phyloP scores from a whole-genome alignment of 2,329 filamentous ascomycete species.

The Exophiala lecanii-corni region DNA sequence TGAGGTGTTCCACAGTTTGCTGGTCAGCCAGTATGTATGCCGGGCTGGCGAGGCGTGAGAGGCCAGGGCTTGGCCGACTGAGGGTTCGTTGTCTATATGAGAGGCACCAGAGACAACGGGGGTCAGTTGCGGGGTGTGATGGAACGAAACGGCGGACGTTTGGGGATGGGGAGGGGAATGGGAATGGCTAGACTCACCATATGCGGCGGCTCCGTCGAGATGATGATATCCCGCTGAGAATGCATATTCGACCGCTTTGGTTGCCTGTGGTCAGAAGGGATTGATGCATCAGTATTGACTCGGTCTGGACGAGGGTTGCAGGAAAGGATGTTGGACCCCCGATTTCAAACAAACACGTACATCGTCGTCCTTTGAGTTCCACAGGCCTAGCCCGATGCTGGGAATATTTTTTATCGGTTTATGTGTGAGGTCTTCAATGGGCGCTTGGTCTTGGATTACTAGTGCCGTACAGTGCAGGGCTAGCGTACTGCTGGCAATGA shows the following conservation, averaged over 20 bases:
- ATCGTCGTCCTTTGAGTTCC: conserved; percentile 34
- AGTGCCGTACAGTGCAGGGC: too few species aligned
- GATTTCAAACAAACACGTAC: conserved; percentile 23
- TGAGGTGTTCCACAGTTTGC: conserved; percentile 77
- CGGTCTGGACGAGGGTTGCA: too few species aligned
- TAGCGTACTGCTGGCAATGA: too few species aligned
- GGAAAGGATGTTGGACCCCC: too few species aligned
- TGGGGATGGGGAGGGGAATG: neutral
- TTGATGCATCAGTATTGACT: neutral
- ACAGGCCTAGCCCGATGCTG: conserved; percentile 37
- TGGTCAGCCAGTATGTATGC: conserved; percentile 67
- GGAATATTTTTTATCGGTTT: conserved; percentile 29
- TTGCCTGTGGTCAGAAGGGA: conserved; percentile 12
- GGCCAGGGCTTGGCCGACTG: conserved; percentile 61
- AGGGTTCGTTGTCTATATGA: conserved; percentile 61
- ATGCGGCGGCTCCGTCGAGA: conserved; percentile 36
- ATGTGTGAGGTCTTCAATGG: too few species aligned
- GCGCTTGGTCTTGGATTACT: too few species aligned
- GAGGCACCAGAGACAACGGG: too few species aligned
- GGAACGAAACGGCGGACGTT: too few species aligned
- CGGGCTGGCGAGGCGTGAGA: conserved; percentile 55
- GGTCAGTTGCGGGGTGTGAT: too few species aligned
- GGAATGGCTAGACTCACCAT: conserved; percentile 24
- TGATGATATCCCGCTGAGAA: conserved; percentile 37
- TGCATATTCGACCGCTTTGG: conserved; percentile 31